These are phyloP conservation scores for Podospora pseudocomata DNA, from an alignment of 495 filamentous ascomycete genomes.

Conservation along the genomic window DNA sequence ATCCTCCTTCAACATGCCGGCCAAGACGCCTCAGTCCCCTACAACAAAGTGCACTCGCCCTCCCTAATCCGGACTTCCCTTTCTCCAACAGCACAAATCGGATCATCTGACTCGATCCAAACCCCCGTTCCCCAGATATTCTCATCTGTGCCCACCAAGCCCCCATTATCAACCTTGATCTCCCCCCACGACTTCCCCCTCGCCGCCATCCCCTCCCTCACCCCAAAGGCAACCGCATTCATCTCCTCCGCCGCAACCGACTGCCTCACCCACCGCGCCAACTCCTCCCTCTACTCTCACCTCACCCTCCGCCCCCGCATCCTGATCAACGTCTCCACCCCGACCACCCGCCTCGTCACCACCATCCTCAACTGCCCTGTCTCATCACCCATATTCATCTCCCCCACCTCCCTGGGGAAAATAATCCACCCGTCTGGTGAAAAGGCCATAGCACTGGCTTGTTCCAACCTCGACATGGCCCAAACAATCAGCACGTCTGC, in stretches of 20 bases:
- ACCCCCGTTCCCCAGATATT: conserved; percentile 9
- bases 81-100: conserved; percentile 51
- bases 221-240: conserved; percentile 77
- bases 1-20: conserved; percentile 69
- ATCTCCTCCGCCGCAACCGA: conserved; percentile 80
- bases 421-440: conserved; percentile 71
- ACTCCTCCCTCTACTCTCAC: conserved; percentile 54
- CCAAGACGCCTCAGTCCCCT: conserved; percentile 65
- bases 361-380: conserved; percentile 60
- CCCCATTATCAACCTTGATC: conserved; percentile 65
- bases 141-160: conserved; percentile 41
- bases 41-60: conserved; percentile 62
- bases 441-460: conserved; percentile 62
- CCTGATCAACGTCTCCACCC: conserved; percentile 57
- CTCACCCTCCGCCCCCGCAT: conserved; percentile 73
- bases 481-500: conserved; percentile 67
- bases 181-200: conserved; percentile 69
- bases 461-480: conserved; percentile 45
- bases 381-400: conserved; percentile 63
- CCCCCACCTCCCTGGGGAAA: conserved; percentile 72
- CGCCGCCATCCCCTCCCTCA: conserved; percentile 59
- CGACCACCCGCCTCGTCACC: conserved; percentile 50
- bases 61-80: conserved; percentile 58
- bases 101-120: conserved; percentile 40
- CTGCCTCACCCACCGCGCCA: conserved; percentile 55